These are phyloP conservation scores for Datisca glomerata DNA, from an alignment of 306 rosid species.

Conservation along the genomic window DNA sequence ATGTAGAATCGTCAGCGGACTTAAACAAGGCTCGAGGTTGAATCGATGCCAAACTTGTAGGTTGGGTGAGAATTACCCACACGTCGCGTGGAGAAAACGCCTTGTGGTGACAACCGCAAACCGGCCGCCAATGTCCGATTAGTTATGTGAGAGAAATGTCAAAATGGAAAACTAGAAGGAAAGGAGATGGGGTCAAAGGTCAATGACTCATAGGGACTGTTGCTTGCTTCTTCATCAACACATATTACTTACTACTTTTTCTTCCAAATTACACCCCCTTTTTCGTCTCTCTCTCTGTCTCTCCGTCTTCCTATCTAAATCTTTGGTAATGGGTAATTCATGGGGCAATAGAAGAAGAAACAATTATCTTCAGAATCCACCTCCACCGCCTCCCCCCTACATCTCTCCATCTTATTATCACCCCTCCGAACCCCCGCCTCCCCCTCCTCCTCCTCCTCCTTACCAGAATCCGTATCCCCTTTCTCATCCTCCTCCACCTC, in stretches of 20 bases:
- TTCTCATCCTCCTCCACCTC: constrained; percentile 22
- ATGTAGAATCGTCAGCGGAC: too few species aligned
- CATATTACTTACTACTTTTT: neutral
- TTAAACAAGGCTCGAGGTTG: too few species aligned
- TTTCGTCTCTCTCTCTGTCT: constrained; percentile 3
- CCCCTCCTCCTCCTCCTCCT: constrained; percentile 26
- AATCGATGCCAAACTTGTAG: too few species aligned
- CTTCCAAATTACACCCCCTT: neutral
- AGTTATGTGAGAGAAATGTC: too few species aligned
- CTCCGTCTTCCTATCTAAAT: too few species aligned
- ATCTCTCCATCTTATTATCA: constrained; percentile 23
- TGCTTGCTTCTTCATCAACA: constrained; percentile 7
- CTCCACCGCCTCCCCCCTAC: constrained; percentile 21
- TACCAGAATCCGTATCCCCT: constrained; percentile 18
- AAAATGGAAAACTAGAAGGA: neutral
- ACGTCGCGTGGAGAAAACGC: too few species aligned
- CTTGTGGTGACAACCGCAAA: too few species aligned
- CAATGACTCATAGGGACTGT: neutral
- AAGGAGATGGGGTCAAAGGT: constrained; percentile 10
- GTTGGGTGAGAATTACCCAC: too few species aligned
- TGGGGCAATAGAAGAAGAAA: constrained; percentile 47
- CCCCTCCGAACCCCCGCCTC: constrained; percentile 21
- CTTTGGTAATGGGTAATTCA: constrained; percentile 56
- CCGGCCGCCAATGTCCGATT: too few species aligned
- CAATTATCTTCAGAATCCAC: constrained; percentile 28